Evolutionary conservation across 164 flowering plant genomes (phyloP), one percentile per base, ranked within the genome.

Genomic region (Annona squamosa): DNA sequence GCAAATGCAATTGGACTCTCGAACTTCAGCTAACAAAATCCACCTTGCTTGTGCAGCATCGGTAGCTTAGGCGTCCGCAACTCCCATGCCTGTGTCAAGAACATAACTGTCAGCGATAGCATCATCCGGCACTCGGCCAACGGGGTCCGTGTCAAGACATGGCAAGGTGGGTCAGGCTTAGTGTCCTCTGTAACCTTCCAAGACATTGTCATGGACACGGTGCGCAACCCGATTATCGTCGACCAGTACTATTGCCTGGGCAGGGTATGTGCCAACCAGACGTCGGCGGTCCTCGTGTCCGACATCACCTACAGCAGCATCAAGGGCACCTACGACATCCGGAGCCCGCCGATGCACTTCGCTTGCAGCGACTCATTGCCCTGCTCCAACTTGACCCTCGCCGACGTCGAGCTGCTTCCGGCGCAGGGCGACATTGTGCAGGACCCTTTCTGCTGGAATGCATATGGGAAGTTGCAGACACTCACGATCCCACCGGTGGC

Each of bases 81-180:
- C 75, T 84, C 98, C 0, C 82, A 85, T 67, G 98, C 98, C 4
- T 94, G 97, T 61, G 97, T 92, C 3, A 77, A 86, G 13, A 87
- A 89, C 79, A 83, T 94, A 4, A 86, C 91, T 2, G 94, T 91
- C 4, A 71, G 74, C 1, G 83, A 89, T 66, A 83, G 91, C 6
- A 72, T 79, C 13, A 91, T 92, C 47, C 83, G 79, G 77, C 73
- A 79, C 59, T 94, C 97, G 0, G 91, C 87, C 74, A 92, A 92
- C 62, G 98, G 97, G 0, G 86, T 91, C 2, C 71, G 97, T 62
- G 89, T 94, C 80, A 94, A 94, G 76, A 94, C 98, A 72, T 94
- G 97, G 93, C 98, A 91, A 81, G 98, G 98, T 0, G 98, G 98
- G 5, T 85, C 82, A 1, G 97, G 98, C 2, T 67, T 87, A 0